phyloP scores from a whole-genome alignment of 495 filamentous ascomycete genomes.

The Lentithecium fluviatile region DNA sequence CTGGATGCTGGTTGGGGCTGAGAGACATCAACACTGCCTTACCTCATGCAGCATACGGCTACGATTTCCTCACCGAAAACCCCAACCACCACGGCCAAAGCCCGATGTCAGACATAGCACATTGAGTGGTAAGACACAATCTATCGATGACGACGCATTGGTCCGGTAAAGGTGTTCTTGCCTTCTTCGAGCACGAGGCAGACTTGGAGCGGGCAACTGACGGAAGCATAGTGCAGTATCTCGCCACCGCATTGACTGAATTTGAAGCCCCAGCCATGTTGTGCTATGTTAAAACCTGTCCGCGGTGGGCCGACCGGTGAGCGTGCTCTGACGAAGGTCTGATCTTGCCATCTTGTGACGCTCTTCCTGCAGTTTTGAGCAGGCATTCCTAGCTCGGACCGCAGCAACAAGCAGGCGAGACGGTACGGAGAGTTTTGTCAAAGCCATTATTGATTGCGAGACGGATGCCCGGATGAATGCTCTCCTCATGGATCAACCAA shows the following conservation, averaged over 20 bases:
- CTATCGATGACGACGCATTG: conserved; percentile 33
- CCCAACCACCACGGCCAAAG: conserved; percentile 16
- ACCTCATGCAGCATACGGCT: conserved; percentile 24
- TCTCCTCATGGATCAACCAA: conserved; percentile 38
- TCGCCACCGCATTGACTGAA: conserved; percentile 33
- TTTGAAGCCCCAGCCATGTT: conserved; percentile 16
- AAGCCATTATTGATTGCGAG: conserved; percentile 33
- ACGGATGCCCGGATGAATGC: conserved; percentile 26
- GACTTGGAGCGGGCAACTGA: conserved; percentile 25
- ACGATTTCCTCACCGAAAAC: conserved; percentile 6
- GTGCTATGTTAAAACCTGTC: conserved; percentile 25
- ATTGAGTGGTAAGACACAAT: conserved; percentile 33
- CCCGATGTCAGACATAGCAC: conserved; percentile 27
- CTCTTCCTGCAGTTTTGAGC: conserved; percentile 26
- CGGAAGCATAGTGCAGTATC: conserved; percentile 29
- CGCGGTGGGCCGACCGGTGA: conserved; percentile 36
- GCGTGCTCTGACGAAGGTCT: conserved; percentile 29
- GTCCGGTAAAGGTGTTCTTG: conserved; percentile 27
- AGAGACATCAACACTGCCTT: conserved; percentile 26
- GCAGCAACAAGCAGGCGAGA: conserved; percentile 27
- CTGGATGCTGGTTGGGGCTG: conserved; percentile 14
- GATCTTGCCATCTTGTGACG: conserved; percentile 38
- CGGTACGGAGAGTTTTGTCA: conserved; percentile 30
- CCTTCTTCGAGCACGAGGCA: conserved; percentile 29
- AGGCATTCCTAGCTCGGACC: conserved; percentile 29